Base-by-base conservation (phyloP, 2,329 filamentous ascomycete species). In the Tolypocladium paradoxum region DNA sequence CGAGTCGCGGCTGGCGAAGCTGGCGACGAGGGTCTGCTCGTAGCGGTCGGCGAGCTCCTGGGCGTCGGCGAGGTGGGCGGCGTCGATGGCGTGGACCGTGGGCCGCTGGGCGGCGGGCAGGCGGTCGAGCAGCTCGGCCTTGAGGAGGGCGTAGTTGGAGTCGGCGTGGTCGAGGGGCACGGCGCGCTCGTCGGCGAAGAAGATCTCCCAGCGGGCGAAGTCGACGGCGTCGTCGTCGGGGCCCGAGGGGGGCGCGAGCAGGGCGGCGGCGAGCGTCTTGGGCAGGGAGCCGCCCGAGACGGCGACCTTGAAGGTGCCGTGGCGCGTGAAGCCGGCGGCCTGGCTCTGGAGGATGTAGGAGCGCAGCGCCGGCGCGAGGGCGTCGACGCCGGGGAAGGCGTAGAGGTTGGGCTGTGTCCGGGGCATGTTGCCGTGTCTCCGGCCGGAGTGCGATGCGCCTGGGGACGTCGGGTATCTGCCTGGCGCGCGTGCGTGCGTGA, bases 131-230 rank as follows among this genome's bases (percentile, higher is more conserved):
- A 96, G 78, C 73, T 96, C 90, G 48, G 83, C 76, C 76, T 96
- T 93, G 61, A 97, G 74, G 46, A 96, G 82, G 56, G 76, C 83
- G 73, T 96, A 96, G 75, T 97, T 99, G 75, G 90, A 96, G 75
- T 99, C 92, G 60, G 83, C 79, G 73, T 97, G 87, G 70, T 93
- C 85, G 61, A 96, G 84, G 24, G 93, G 88, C 51, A 97, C 93
- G 62, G 89, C 89, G 65, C 93, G 88, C 78, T 99, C 93, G 68
- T 99, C 93, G 66, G 92, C 92, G 71, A 96, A 97, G 79, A 97
- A 99, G 66, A 99, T 89, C 65, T 97, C 88, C 93, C 93, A 99
- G 70, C 88, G 90, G 67, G 79, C 76, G 72, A 95, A 96, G 63
- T 87, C 77, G 60, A 91, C 72, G 4, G 74, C 78, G 65, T 90